Evolutionary conservation across 257 asterid genomes (phyloP), one percentile per base, ranked within the genome.

Genomic region (Primulina huaijiensis): DNA sequence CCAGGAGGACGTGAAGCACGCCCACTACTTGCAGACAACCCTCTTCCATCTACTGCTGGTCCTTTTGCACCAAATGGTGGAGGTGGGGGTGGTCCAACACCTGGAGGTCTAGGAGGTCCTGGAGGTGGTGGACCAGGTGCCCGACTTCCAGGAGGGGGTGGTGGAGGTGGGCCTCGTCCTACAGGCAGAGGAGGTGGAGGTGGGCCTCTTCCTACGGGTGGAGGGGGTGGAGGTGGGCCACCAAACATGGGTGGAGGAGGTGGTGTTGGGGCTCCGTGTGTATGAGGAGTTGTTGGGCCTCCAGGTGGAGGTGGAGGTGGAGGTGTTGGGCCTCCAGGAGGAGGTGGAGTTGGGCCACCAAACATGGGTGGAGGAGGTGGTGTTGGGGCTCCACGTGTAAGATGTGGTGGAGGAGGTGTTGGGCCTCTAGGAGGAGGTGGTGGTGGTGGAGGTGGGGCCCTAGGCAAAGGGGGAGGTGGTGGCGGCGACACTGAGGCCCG

Each of bases 31-130:
- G 85, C 69, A 40, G 82, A 93, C 78, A 85, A 74, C 62, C 90
- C 96, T 73, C 80, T 80, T 67, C 88, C 83, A 77, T 82, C 89
- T 74, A 81, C 34, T 57, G 84, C 82, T 62, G 96, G 89, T 76
- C 89, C 93, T 70, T 82, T 90, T 19, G 80, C 79, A 70, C 96
- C 98, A 73, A 82, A 81, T 25, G 89, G 86, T 52, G 95, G 85
- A 34, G 95, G 90, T 46, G 89, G 89, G 62, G 88, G 87, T 64
- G 95, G 91, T 58, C 77, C 87, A 65, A 81, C 81, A 62, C 81
- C 84, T 62, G 83, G 75, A 75, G 85, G 84, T 75, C 80, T 72
- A 57, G 50, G 23, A 60, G 76, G 82, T 38, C 84, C 87, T 0
- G 85, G 89, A 52, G 96, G 89, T 37, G 86, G 86, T 34, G 90